Base-by-base conservation (phyloP, 2,329 filamentous ascomycete genomes). In the Colletotrichum karsti region DNA sequence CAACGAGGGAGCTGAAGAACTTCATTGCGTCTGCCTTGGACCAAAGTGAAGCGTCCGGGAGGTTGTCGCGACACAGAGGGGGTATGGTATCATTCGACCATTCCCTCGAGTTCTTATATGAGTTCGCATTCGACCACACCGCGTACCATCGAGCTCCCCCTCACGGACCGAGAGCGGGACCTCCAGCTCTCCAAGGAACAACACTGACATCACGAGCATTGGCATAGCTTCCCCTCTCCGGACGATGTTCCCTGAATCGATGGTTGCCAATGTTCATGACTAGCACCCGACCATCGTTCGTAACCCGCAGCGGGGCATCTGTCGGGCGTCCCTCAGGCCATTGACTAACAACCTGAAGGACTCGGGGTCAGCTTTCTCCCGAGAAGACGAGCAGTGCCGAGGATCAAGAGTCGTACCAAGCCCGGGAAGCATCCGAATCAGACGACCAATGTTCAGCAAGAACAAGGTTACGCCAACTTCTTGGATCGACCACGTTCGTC, bases 11-110 rank as follows among this genome's bases (percentile, higher is more conserved):
- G 22, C 63, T n/a, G 30, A 67, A 18, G 35, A 71, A 54, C 69
- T 71, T 74, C 73, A 76, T 59, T 28, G 5, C 56, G 41, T 22
- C 22, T 12, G 48, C 24, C 44, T 46, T 7, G 42, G 48, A 28
- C n/a, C 35, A 50, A 20, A 20, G 33, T 3, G 50, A 30, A 3
- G 37, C 28, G 51, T 35, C 35, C 26, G 26, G 26, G 35, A 39
- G 51, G 51, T 56, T 64, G 13, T 54, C 54, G 26, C 24, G n/a
- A 13, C 15, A 39, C 12, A 18, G 9, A 53, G 56, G 3, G n/a
- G 9, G 46, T 20, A 22, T 35, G 20, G 53, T 41, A 30, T 10
- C 42, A 46, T 53, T 5, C 7, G 20, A 42, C 24, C 42, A 28
- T 24, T 10, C 13, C 8, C n/a, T 33, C 24, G 9, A 7, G 37